Evolutionary conservation across 257 asterid species (phyloP).

Genomic region (Gynochthodes officinalis): DNA sequence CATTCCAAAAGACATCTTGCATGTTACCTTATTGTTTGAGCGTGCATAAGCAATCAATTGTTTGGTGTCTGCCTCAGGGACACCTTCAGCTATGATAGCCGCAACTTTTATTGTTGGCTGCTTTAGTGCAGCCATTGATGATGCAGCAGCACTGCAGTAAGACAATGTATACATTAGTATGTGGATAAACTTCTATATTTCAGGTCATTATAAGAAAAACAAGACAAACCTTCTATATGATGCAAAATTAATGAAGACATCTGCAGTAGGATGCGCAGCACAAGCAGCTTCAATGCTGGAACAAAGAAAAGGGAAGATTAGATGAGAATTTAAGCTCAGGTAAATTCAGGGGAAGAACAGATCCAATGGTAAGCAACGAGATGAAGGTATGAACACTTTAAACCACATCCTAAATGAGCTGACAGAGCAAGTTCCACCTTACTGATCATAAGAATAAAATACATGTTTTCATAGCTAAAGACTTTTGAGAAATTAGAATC

Average conservation of each 20-base stretch:
- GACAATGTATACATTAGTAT: slow-evolving; percentile 13
- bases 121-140: slow-evolving; percentile 94
- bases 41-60: slow-evolving; percentile 95
- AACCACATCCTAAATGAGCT: slow-evolving; percentile 3
- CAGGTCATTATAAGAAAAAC: slow-evolving; percentile 17
- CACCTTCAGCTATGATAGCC: slow-evolving; percentile 99
- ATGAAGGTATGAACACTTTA: background rate
- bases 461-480: background rate
- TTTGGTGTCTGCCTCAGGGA: slow-evolving; percentile 91
- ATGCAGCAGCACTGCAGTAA: slow-evolving; percentile 92
- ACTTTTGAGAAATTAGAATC: background rate
- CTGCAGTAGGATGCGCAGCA: slow-evolving; percentile 96
- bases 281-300: slow-evolving; percentile 90
- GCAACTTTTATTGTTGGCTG: slow-evolving; percentile 94
- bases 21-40: slow-evolving; percentile 84
- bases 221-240: slow-evolving; percentile 86
- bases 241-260: slow-evolving; percentile 98
- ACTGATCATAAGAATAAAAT: background rate
- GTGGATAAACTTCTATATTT: background rate
- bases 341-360: background rate
- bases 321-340: background rate
- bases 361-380: background rate
- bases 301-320: slow-evolving; percentile 13
- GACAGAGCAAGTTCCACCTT: background rate
- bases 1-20: slow-evolving; percentile 10